These are phyloP conservation scores for Spathaspora hagerdaliae DNA, from an alignment of 805 yeast species.

Conservation along the genomic window DNA sequence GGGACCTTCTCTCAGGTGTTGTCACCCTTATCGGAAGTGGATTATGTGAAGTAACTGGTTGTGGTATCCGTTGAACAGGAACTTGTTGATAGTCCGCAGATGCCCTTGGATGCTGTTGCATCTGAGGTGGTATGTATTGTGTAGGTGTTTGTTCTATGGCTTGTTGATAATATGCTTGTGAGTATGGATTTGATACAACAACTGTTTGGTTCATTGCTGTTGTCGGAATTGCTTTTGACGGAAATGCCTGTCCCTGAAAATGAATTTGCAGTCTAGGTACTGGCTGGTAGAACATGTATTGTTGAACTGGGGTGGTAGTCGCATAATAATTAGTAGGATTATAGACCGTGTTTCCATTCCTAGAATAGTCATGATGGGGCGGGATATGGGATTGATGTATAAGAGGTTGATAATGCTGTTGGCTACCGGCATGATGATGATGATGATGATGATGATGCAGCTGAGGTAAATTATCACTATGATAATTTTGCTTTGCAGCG, in stretches of 20 bases:
- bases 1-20: background rate
- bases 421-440: slow-evolving; percentile 4
- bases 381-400: background rate
- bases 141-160: slow-evolving; percentile 1
- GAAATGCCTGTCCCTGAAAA: background rate
- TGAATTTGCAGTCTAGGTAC: background rate
- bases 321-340: background rate
- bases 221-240: background rate
- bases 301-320: background rate
- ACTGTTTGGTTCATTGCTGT: too few species aligned
- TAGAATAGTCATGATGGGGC: background rate
- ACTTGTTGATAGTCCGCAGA: background rate
- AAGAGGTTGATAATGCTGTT: slow-evolving; percentile 3
- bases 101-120: slow-evolving; percentile 1
- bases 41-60: background rate
- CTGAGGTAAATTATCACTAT: slow-evolving; percentile 1
- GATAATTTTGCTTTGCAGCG: slow-evolving; percentile 8
- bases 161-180: background rate
- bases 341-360: background rate
- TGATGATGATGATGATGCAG: slow-evolving; percentile 7
- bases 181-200: background rate
- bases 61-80: background rate
- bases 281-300: background rate
- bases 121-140: slow-evolving; percentile 1
- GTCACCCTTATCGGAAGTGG: background rate